These are phyloP conservation scores for Fraxinus cuspidata DNA, from an alignment of 257 asterid species.

Conservation along the genomic window DNA sequence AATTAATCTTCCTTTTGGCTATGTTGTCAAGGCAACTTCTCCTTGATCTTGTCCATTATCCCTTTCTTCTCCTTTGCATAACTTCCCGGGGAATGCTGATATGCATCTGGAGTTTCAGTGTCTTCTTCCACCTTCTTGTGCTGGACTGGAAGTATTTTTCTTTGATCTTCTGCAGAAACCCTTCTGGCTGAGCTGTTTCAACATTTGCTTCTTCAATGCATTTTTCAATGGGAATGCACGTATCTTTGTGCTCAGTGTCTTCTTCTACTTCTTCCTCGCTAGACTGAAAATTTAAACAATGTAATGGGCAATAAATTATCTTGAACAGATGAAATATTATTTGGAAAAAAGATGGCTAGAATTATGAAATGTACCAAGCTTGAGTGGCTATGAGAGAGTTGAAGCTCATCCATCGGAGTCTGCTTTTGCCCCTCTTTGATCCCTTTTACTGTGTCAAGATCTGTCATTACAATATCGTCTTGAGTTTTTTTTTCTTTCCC, in stretches of 20 bases:
- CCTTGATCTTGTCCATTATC: slow-evolving; percentile 45
- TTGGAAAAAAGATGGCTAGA: background rate
- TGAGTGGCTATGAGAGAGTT: slow-evolving; percentile 33
- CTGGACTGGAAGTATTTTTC: slow-evolving; percentile 52
- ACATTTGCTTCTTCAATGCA: slow-evolving; percentile 24
- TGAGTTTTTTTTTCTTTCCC: slow-evolving; percentile 33
- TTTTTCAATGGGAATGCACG: slow-evolving; percentile 10
- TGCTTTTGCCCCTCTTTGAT: slow-evolving; percentile 29
- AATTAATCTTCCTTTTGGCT: slow-evolving; percentile 22
- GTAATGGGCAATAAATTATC: background rate
- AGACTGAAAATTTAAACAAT: slow-evolving; percentile 34
- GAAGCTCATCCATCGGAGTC: slow-evolving; percentile 42
- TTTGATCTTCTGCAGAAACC: slow-evolving; percentile 46
- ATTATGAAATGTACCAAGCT: slow-evolving; percentile 25
- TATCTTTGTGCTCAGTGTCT: slow-evolving; percentile 8
- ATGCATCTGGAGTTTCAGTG: slow-evolving; percentile 21
- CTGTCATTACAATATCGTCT: slow-evolving; percentile 31
- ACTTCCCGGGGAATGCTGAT: slow-evolving; percentile 33
- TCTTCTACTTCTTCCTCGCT: slow-evolving; percentile 51
- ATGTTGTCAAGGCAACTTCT: slow-evolving; percentile 47
- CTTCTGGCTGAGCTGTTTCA: slow-evolving; percentile 27
- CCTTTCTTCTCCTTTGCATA: slow-evolving; percentile 44
- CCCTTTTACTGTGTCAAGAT: slow-evolving; percentile 16
- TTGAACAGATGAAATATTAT: background rate
- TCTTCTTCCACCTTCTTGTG: slow-evolving; percentile 31